Percentiles rank a stretch among this genome's conserved stretches.
phyloP scores from a whole-genome alignment of 1,139 yeast genomes.

The Scheffersomyces lignicola region DNA sequence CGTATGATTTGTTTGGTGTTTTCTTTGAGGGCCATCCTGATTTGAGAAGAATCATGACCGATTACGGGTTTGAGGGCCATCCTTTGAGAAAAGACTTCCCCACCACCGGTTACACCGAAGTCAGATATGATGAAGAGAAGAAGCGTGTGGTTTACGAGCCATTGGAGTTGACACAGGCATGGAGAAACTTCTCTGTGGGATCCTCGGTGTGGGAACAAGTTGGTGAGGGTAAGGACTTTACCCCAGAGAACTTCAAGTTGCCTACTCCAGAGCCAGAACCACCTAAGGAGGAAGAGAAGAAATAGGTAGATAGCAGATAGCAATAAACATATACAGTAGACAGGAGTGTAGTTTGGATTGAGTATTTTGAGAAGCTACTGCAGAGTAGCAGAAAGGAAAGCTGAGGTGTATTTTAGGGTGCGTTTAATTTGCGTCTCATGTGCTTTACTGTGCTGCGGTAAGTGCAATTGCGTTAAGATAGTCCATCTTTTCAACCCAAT shows the following conservation, averaged over 20 bases:
- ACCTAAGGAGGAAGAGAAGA: slow-evolving; percentile 39
- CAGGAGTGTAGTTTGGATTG: too few species aligned
- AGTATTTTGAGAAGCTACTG: too few species aligned
- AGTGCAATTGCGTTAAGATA: too few species aligned
- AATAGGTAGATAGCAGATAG: too few species aligned
- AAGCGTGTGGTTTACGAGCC: slow-evolving; percentile 89
- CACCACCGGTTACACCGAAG: slow-evolving; percentile 87
- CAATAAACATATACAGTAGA: too few species aligned
- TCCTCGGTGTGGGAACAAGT: slow-evolving; percentile 91
- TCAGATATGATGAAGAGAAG: slow-evolving; percentile 87
- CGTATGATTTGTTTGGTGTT: slow-evolving; percentile 82
- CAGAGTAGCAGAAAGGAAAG: too few species aligned
- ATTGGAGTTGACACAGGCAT: slow-evolving; percentile 85
- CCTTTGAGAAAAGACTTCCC: slow-evolving; percentile 94
- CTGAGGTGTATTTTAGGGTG: too few species aligned
- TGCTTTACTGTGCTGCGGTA: too few species aligned
- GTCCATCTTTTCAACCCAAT: too few species aligned
- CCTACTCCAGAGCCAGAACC: slow-evolving; percentile 84
- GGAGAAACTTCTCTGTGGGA: slow-evolving; percentile 87
- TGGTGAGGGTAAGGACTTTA: slow-evolving; percentile 80
- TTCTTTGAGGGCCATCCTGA: slow-evolving; percentile 91
- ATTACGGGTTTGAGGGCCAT: slow-evolving; percentile 91
- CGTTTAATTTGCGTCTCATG: too few species aligned
- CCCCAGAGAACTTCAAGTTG: slow-evolving; percentile 79
- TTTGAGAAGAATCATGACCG: slow-evolving; percentile 86